Base-by-base conservation (phyloP, 148 eudicot genomes). In the Rhododendron kiyosumense region DNA sequence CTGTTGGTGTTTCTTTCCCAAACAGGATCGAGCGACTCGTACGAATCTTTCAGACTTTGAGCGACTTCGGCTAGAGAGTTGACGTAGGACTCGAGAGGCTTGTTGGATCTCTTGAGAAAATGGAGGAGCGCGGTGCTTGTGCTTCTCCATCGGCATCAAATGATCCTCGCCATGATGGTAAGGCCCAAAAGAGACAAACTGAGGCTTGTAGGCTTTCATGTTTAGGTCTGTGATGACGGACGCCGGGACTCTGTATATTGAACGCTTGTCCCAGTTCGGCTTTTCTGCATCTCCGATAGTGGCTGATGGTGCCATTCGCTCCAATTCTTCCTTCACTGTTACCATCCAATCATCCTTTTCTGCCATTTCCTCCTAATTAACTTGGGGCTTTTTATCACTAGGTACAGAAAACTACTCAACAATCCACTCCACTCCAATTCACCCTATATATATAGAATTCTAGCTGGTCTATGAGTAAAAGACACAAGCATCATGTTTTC, bases 151-250 rank as follows among this genome's bases (percentile, higher is more conserved):
- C 9, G 87, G 78, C 67, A 17, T 11, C 67, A 89, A 84, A 61
- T 54, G 78, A 10, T 5, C 36, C n/a, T 51, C 52, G 3, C 90
- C 90, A 11, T 91, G 83, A 81, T 89, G 93, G 83, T 89, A 91
- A 52, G 93, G 93, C 34, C 93, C 93, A 61, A 91, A 88, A 1
- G 93, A 91, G 34, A 89, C 91, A 0, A 83, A 51, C 30, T 88
- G 89, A 30, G 93, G 93, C 87, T 80, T 81, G 85, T 91, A 91
- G 34, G 91, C 90, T 34, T 79, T 83, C 77, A 65, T 85, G 87
- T 89, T 91, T 32, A 83, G 84, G 32, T 89, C 89, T 2, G 34
- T 32, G 34, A 84, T 83, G 51, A 91, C 78, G 32, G 81, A 81
- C 1, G 84, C n/a, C 3, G 93, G 90, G 5, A 91, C 57, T 82